Percentiles rank a stretch among this genome's conserved stretches.
Conservation (phyloP, 148 eudicot species). For the Cornus controversa region DNA sequence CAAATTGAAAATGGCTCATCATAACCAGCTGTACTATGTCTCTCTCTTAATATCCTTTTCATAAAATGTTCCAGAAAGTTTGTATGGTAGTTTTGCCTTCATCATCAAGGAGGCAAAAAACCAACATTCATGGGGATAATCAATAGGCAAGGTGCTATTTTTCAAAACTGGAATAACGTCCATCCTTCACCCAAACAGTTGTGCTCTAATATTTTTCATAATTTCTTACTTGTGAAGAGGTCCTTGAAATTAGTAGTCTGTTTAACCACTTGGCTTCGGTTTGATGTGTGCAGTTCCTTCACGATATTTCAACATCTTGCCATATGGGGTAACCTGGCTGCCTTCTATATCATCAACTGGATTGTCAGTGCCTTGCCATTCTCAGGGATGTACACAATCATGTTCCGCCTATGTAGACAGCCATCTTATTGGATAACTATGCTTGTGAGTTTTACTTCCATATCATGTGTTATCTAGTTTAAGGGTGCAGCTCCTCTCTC, state of each 20-base stretch:
- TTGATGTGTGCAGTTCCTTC: constrained; percentile 60
- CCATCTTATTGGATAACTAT: constrained; percentile 92
- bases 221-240: background rate
- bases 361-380: constrained; percentile 80
- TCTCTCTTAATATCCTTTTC: background rate
- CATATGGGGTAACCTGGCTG: constrained; percentile 91
- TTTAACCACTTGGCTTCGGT: background rate
- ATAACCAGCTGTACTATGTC: background rate
- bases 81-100: background rate
- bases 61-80: too few species aligned
- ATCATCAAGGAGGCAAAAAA: background rate
- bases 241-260: background rate
- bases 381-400: constrained; percentile 91
- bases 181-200: background rate
- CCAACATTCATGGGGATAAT: background rate
- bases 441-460: constrained; percentile 58
- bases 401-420: constrained; percentile 89
- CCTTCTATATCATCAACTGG: constrained; percentile 81
- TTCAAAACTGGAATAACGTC: background rate
- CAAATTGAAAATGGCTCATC: too few species aligned
- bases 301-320: constrained; percentile 92
- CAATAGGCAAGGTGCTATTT: too few species aligned
- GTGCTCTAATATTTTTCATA: background rate
- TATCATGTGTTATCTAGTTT: background rate
- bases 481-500: background rate